Evolutionary conservation across 2,329 filamentous ascomycete genomes (phyloP).

Genomic region (Apiospora kogelbergensis): DNA sequence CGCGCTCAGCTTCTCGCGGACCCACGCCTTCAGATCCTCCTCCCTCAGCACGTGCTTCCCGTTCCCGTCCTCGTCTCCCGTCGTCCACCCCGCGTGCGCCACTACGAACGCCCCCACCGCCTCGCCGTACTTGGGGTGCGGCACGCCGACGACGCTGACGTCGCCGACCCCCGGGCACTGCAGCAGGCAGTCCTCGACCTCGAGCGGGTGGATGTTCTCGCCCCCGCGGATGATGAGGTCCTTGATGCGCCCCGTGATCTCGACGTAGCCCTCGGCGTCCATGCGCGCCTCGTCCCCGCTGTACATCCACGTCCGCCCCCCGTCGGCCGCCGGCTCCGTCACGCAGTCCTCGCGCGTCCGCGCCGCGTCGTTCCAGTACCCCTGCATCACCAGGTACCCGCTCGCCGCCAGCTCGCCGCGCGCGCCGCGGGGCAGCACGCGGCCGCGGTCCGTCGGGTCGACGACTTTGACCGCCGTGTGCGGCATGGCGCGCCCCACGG

Average conservation of each 20-base stretch:
- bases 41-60: conserved; percentile 42
- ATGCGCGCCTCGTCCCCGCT: conserved; percentile 91
- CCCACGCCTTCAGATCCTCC: conserved; percentile 69
- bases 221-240: conserved; percentile 94
- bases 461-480: conserved; percentile 81
- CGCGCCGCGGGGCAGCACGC: conserved; percentile 62
- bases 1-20: conserved; percentile 63
- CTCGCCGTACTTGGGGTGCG: conserved; percentile 82
- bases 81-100: conserved; percentile 39
- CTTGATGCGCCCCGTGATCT: conserved; percentile 85
- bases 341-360: conserved; percentile 67
- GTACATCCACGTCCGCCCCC: conserved; percentile 76
- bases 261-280: conserved; percentile 78
- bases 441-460: conserved; percentile 57
- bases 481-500: conserved; percentile 79
- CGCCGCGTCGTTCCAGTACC: conserved; percentile 77
- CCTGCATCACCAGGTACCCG: conserved; percentile 88
- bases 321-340: conserved; percentile 44
- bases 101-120: conserved; percentile 83
- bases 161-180: conserved; percentile 70
- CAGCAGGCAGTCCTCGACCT: conserved; percentile 87
- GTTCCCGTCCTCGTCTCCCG: neutral
- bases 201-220: conserved; percentile 93
- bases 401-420: conserved; percentile 79
- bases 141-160: conserved; percentile 79